Conservation (phyloP, 208 protist genomes). For the Wallacemonas sp. region DNA sequence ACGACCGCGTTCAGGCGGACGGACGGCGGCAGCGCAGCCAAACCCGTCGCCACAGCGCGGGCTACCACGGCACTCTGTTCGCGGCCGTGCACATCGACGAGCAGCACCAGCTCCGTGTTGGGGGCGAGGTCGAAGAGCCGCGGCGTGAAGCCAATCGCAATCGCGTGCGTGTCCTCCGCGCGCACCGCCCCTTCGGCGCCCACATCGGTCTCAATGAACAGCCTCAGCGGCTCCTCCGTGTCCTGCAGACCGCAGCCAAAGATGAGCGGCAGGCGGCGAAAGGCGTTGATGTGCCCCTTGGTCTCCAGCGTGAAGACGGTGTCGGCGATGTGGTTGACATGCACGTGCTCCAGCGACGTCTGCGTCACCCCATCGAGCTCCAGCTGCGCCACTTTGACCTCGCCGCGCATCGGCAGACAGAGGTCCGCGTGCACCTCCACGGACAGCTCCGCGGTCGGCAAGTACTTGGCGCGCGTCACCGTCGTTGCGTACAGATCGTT, state of each 20-base stretch:
- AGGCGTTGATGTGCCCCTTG: slow-evolving; percentile 8
- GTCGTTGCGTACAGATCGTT: slow-evolving; percentile 34
- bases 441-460: slow-evolving; percentile 17
- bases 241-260: slow-evolving; percentile 41
- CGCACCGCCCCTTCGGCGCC: not conserved
- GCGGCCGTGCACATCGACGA: slow-evolving; percentile 57
- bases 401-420: slow-evolving; percentile 49
- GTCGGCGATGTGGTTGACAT: slow-evolving; percentile 47
- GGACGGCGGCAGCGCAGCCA: slow-evolving; percentile 37
- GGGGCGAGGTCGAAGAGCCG: slow-evolving; percentile 25
- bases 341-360: slow-evolving; percentile 6
- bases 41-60: slow-evolving; percentile 26
- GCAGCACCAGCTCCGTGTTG: slow-evolving; percentile 75
- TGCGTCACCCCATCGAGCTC: slow-evolving; percentile 7
- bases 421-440: slow-evolving; percentile 39
- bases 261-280: slow-evolving; percentile 27
- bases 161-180: slow-evolving; percentile 28
- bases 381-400: slow-evolving; percentile 38
- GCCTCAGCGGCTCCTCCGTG: slow-evolving; percentile 62
- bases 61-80: slow-evolving; percentile 29
- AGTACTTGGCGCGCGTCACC: slow-evolving; percentile 14
- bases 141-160: slow-evolving; percentile 56
- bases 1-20: slow-evolving; percentile 61
- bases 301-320: slow-evolving; percentile 35
- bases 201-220: slow-evolving; percentile 36